Evolutionary conservation across 1,139 yeast genomes (phyloP), one percentile per base, ranked within the genome.

Genomic region (Suhomyces panamericanus): DNA sequence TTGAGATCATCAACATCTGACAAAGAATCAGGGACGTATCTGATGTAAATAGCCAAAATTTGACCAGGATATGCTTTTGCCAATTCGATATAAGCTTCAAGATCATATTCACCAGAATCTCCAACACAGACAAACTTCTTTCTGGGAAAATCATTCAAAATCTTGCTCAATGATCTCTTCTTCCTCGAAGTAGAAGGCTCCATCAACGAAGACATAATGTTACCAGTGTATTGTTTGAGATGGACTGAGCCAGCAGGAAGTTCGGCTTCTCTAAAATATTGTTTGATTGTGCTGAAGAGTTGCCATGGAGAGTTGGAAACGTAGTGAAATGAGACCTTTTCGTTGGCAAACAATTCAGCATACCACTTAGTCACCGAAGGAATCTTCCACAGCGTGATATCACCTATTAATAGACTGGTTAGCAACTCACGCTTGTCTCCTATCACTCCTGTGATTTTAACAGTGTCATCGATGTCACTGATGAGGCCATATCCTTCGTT

Each of bases 291-390:
- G 10, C 84, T 77, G 62, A 75, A 90, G 30, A 93, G 67, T 63
- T 91, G 98, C 82, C 95, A 87, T 0, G 99, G 99, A 1, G 96
- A 85, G 63, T 95, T 95, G 6, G 97, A 90, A 1, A 95, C 98
- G 59, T 93, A 95, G 60, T 90, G 96, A 58, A 88, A 83, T 28
- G 81, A 71, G 10, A 85, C 76, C 12, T 56, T 39, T 38, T 67
- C 63, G 14, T 58, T 56, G 29, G 16, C 56, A 54, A 51, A 82
- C 57, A 52, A 66, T 56, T 37, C 70, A 60, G 47, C 48, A 59
- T 81, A 89, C 91, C 96, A 89, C 27, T 75, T 71, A 1, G 86
- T 77, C 32, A 93, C 84, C 0, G 88, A 84, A 0, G 87, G 85
- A 16, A 95, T 80, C 41, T 73, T 75, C 81, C 96, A 85, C 20